Base-by-base conservation (phyloP, 352 stramenopile species). In the Thalassiosira livingstoniorum region DNA sequence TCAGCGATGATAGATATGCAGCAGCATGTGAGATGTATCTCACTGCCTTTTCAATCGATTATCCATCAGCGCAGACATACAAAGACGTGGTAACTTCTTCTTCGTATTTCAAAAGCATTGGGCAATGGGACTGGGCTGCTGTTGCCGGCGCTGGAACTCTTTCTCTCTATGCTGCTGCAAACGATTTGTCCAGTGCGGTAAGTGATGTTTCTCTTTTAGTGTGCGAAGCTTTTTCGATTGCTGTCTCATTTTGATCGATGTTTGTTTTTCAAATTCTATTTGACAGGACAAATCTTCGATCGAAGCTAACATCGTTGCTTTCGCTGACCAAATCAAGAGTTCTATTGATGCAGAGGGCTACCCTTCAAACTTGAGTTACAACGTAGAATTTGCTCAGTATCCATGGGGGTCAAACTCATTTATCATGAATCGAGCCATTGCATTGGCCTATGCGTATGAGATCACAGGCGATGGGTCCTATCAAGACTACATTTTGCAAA, bases 11-110 rank as follows among this genome's bases (percentile, higher is more conserved):
- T 73, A n/a, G 37, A 29, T 78, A 78, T 32, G 62, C 70, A 18
- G 70, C 70, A 55, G 70, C 70, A 15, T 61, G 39, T 31, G 70
- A 78, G 32, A 78, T 78, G 70, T 78, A 78, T 53, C 70, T 78
- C 31, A 73, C 70, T 25, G 70, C 70, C 21, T 71, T 57, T 21
- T 57, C 58, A 18, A 15, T 78, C n/a, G 70, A 43, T 29, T 57
- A 78, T 47, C 34, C 34, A 53, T 13, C 21, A n/a, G 35, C 42
- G 1, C 29, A 63, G 34, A 37, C 39, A 23, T 78, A 78, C 60
- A 78, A 73, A 57, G 34, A n/a, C 23, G 70, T 60, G 34, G 63
- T 72, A 60, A 70, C 11, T 32, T 23, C 18, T 42, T 78, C 70
- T 18, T 32, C 34, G 0, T 55, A 63, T 60, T 78, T 64, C 37